Evolutionary conservation across 2,329 filamentous ascomycete species (phyloP).

Genomic region (Claviceps fusiformis): DNA sequence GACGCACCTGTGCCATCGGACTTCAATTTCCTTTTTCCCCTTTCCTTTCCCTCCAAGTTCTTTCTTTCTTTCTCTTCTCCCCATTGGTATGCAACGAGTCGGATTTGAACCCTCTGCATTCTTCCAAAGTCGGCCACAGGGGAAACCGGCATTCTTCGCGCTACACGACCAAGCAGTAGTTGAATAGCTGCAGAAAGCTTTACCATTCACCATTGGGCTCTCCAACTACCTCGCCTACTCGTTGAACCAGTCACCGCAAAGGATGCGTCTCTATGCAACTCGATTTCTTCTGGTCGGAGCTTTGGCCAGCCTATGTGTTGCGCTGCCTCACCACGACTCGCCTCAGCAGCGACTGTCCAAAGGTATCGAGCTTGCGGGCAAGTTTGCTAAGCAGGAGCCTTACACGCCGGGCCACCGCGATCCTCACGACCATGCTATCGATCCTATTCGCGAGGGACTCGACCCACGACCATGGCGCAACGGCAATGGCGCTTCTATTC

Average conservation of each 20-base stretch:
- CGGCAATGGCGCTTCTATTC: slow-evolving; percentile 49
- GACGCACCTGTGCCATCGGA: neutral
- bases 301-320: slow-evolving; percentile 9
- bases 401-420: slow-evolving; percentile 48
- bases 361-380: slow-evolving; percentile 31
- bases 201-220: neutral
- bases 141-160: neutral
- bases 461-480: slow-evolving; percentile 53
- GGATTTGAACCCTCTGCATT: too few relatives aligned
- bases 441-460: slow-evolving; percentile 44
- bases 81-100: neutral
- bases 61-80: neutral
- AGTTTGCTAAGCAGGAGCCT: slow-evolving; percentile 28
- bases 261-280: slow-evolving; percentile 14
- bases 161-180: neutral
- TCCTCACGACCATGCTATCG: slow-evolving; percentile 48
- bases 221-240: neutral
- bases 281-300: slow-evolving; percentile 16
- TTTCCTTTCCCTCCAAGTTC: neutral
- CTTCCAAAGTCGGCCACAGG: neutral
- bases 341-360: slow-evolving; percentile 40
- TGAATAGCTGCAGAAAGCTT: neutral
- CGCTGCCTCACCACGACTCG: slow-evolving; percentile 30
- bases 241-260: neutral
- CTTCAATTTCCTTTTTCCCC: neutral